Percentiles rank a stretch among this genome's conserved stretches.
Evolutionary conservation across 352 stramenopile species (phyloP).

Genomic region (Phytophthora tubulina): DNA sequence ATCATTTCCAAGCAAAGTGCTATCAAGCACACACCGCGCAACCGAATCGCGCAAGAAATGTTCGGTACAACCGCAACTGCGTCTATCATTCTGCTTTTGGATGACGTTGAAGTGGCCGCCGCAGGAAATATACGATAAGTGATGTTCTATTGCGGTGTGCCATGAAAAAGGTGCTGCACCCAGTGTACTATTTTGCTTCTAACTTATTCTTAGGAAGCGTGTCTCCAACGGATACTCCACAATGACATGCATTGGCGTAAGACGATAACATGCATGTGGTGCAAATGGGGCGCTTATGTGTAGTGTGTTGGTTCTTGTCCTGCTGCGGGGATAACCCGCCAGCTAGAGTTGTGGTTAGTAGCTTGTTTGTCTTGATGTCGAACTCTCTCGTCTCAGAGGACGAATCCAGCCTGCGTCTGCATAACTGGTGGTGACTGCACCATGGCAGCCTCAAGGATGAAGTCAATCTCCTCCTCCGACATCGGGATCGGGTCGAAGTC

Average conservation of each 20-base stretch:
- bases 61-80: not conserved
- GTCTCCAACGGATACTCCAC: slow-evolving; percentile 18
- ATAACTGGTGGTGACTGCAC: slow-evolving; percentile 23
- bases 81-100: not conserved
- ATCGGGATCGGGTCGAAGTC: slow-evolving; percentile 52
- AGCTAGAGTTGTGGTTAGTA: slow-evolving; percentile 3
- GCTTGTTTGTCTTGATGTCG: not conserved
- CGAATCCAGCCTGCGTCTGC: slow-evolving; percentile 32
- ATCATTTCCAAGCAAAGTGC: too few species aligned
- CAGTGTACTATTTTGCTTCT: slow-evolving; percentile 5
- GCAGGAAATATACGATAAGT: slow-evolving; percentile 6
- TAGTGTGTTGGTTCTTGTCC: slow-evolving; percentile 6
- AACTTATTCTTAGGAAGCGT: slow-evolving; percentile 17
- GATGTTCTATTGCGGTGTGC: slow-evolving; percentile 25
- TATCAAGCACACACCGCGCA: too few species aligned
- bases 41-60: not conserved
- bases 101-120: slow-evolving; percentile 2
- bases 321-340: not conserved
- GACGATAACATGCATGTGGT: slow-evolving; percentile 6
- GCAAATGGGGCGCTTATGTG: not conserved
- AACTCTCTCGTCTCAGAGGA: slow-evolving; percentile 29
- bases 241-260: slow-evolving; percentile 19
- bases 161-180: slow-evolving; percentile 14
- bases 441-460: slow-evolving; percentile 52
- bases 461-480: slow-evolving; percentile 56